Evolutionary conservation across 768 basidiomycete species (phyloP).

Genomic region (Lactarius indigo): DNA sequence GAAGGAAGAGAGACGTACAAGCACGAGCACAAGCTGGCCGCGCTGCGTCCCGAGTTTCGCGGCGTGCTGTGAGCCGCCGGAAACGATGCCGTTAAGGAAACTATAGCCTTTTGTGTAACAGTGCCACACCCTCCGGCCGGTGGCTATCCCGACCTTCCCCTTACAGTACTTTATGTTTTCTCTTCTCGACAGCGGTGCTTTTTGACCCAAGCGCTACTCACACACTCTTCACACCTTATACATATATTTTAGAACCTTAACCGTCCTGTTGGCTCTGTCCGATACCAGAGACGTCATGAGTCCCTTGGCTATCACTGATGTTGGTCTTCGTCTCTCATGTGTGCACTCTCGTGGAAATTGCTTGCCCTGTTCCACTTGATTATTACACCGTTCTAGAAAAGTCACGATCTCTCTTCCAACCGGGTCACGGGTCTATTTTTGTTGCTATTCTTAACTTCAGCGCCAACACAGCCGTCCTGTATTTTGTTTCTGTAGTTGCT

Average conservation of each 20-base stretch:
- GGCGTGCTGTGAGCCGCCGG: not conserved
- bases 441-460: not conserved
- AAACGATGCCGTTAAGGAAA: not conserved
- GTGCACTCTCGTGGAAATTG: not conserved
- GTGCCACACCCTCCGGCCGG: slow-evolving; percentile 7
- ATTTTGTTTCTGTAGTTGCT: not conserved
- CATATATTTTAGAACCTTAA: not conserved
- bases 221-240: too few species aligned
- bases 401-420: not conserved
- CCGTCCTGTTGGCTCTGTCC: not conserved
- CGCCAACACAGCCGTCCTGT: not conserved
- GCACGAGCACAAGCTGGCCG: not conserved
- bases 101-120: not conserved
- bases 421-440: too few species aligned
- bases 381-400: not conserved
- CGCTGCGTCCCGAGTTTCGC: not conserved
- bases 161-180: too few species aligned
- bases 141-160: too few species aligned
- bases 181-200: not conserved
- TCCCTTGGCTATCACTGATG: not conserved
- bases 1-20: not conserved
- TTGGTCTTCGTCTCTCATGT: not conserved
- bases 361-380: not conserved
- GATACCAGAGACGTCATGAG: not conserved
- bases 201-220: too few species aligned